Base-by-base conservation (phyloP, 225 moss, liverwort and hornwort genomes). In the Sphagnum tenellum region DNA sequence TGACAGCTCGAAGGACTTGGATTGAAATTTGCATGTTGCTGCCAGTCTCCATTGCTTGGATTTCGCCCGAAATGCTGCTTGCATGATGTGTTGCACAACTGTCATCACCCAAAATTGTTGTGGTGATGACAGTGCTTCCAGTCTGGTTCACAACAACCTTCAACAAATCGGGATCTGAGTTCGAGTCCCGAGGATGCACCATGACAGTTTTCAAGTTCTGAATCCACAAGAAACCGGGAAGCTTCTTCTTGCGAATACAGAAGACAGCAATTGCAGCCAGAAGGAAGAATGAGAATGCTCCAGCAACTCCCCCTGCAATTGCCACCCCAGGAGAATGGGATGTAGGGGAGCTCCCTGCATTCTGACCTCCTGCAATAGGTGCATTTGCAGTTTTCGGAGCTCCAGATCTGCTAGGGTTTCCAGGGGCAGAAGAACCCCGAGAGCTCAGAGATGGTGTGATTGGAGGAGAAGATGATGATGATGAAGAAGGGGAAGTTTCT, bases 151-250 rank as follows among this genome's bases (percentile, higher is more conserved):
- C 81, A 10, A 86, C 71, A 47, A 78, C 74, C 79, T 85, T 88
- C 48, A 79, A 69, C 8, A 86, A 67, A 52, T 85, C 88, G 12
- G 81, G 89, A 53, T 86, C 83, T 11, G 79, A 70, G 47, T 63
- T 75, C 48, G 85, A 86, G 62, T 90, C 83, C 8, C 85, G 78
- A 8, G 88, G 87, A 61, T 85, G 79, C 54, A 88, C 79, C 69
- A 81, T 70, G 9, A 81, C 78, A 3, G 77, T 82, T 56, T 79
- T 73, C 12, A 72, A 77, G 44, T 79, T 74, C 57, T 85, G 73
- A 5, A 81, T 12, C 10, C 71, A 75, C 63, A 81, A 50, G 4
- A 81, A 68, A 12, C 75, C 70, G 63, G 77, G 63, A 45, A 72
- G 63, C 71, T 78, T 85, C 50, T 62, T 76, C 70, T 71, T 79